Evolutionary conservation across 129 eudicot genomes (phyloP), one percentile per base, ranked within the genome.

Genomic region (Centaurea solstitialis): DNA sequence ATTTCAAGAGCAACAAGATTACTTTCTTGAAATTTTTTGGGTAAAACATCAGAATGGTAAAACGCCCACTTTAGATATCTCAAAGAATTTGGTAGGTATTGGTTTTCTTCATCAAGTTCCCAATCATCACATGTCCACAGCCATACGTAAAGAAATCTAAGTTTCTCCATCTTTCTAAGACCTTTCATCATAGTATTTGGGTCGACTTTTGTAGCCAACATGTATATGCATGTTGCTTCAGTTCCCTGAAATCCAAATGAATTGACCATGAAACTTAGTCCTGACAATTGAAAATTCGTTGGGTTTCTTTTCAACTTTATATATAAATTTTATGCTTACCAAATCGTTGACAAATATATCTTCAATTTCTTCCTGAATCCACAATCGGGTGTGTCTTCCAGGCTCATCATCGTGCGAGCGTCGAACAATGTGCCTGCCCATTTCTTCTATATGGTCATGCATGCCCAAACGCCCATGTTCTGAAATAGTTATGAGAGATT

Each of bases 1-100:
- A 62, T 37, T 2, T 22, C 20, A 65, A 76, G 39, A 6, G 62
- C 80, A 13, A 76, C 41, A 76, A 76, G 80, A 22, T 39, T 13
- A 4, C 24, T 40, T 64, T 39, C 39, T 22, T 39, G 11, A 66
- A 76, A 65, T 1, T 26, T 15, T 39, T 39, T 23, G n/a, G 61
- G 76, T 72, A 72, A 40, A 72, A 10, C 8, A 72, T n/a, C n/a
- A n/a, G n/a, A n/a, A n/a, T n/a, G n/a, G n/a, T n/a, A n/a, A n/a
- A n/a, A n/a, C n/a, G n/a, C n/a, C n/a, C n/a, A n/a, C n/a, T n/a
- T n/a, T n/a, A n/a, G n/a, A n/a, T n/a, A n/a, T n/a, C n/a, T n/a
- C n/a, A n/a, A n/a, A n/a, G n/a, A n/a, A n/a, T n/a, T n/a, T n/a
- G n/a, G n/a, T n/a, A n/a, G n/a, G n/a, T n/a, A n/a, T n/a, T n/a